Evolutionary conservation across 441 rosid genomes (phyloP), one percentile per base, ranked within the genome.

Genomic region (Eutrema salsugineum): DNA sequence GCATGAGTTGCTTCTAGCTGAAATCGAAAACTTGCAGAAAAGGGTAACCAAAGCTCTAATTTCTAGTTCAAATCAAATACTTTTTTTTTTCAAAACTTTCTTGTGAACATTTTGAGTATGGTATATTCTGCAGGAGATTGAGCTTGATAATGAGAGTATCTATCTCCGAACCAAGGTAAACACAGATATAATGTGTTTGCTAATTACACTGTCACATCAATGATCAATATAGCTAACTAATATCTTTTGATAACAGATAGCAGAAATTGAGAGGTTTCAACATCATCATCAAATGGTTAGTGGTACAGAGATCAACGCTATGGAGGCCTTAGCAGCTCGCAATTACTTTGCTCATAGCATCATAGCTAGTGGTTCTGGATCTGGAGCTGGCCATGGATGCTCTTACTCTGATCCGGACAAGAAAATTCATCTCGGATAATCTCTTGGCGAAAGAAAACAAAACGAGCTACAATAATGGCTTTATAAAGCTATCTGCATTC

Each of bases 1-100:
- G 98, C 96, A 95, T 76, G 99, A 95, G 76, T 83, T 89, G 89
- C 80, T 95, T 82, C 92, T 93, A 33, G 93, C 88, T 65, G 99
- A 95, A 77, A 95, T 91, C 40, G 98, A 93, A 82, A 93, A 86
- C 68, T 33, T 81, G 78, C 97, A 91, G 82, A 95, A 91, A 84
- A 87, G 96, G 88, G 99, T 95, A 81, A 76, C 17, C 11, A 44
- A 24, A 53, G 15, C 55, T 59, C 48, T 17, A 20, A 36, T 20
- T 14, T 50, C 24, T 32, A 47, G 46, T 4, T 28, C 35, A 14
- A 20, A 6, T 36, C 38, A 5, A 27, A 40, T 22, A 17, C 51
- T 1, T 17, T 47, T 7, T 28, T 28, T 38, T 2, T 28, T 4
- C 16, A 48, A 32, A 24, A 19, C 5, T 35, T 33, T 33, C 8